These are phyloP conservation scores for Arxiozyma slooffiae DNA, from an alignment of 1,139 yeast species.

Conservation along the genomic window DNA sequence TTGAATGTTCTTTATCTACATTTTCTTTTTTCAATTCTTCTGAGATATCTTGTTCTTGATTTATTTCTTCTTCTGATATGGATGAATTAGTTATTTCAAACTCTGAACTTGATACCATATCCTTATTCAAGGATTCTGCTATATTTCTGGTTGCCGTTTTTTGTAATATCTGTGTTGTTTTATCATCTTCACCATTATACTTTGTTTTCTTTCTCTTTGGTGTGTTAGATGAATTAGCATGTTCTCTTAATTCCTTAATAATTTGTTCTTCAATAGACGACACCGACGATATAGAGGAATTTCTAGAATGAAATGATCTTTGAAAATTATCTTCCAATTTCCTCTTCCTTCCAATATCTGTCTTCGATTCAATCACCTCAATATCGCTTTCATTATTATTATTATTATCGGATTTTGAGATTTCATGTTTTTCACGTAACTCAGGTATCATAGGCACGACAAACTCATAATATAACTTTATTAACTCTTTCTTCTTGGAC, in stretches of 20 bases:
- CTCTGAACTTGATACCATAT: not conserved
- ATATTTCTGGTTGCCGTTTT: conserved; percentile 3
- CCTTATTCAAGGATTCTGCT: not conserved
- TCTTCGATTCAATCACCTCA: not conserved
- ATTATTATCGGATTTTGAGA: not conserved
- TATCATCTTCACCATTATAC: not conserved
- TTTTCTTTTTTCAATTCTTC: not conserved
- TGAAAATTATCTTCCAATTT: not conserved
- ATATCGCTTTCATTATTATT: not conserved
- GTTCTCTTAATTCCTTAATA: not conserved
- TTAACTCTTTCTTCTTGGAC: conserved; percentile 53
- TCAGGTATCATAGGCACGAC: conserved; percentile 28
- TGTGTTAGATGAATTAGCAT: conserved; percentile 1
- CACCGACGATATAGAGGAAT: conserved; percentile 3
- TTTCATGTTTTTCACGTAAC: conserved; percentile 10
- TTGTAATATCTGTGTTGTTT: not conserved
- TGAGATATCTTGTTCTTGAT: not conserved
- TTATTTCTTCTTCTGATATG: not conserved
- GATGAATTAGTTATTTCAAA: conserved; percentile 2
- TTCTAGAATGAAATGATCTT: not conserved
- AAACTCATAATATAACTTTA: conserved; percentile 43
- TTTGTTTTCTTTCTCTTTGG: conserved; percentile 5
- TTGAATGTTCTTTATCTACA: too few relatives aligned
- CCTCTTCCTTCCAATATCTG: not conserved
- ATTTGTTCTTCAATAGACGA: conserved; percentile 5